These are phyloP conservation scores for Exophiala sideris DNA, from an alignment of 2,329 filamentous ascomycete species.

Conservation along the genomic window DNA sequence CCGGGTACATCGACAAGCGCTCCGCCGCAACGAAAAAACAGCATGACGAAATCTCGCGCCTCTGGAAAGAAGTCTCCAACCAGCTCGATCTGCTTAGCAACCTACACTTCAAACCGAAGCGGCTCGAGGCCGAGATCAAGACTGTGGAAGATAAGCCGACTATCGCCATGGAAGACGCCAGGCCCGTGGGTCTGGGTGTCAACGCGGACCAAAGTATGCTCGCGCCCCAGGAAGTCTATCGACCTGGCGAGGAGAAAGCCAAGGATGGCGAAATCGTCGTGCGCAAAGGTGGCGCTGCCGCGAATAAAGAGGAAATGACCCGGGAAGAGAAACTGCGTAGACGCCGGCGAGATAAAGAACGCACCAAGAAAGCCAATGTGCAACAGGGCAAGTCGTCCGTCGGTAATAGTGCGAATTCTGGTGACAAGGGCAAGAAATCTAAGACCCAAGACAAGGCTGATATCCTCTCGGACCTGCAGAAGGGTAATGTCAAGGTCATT, in stretches of 20 bases:
- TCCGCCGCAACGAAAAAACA: constrained; percentile 80
- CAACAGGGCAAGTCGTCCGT: constrained; percentile 43
- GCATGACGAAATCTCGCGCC: constrained; percentile 73
- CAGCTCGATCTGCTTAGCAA: constrained; percentile 86
- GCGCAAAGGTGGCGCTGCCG: constrained; percentile 44
- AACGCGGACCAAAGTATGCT: constrained; percentile 66
- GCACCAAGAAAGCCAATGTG: constrained; percentile 62
- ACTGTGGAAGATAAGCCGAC: constrained; percentile 89
- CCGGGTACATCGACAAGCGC: constrained; percentile 73
- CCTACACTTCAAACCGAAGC: constrained; percentile 93
- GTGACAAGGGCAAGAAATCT: constrained; percentile 16
- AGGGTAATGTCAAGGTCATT: constrained; percentile 87
- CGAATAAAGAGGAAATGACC: constrained; percentile 81
- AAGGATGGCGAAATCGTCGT: constrained; percentile 13
- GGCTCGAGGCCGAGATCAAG: constrained; percentile 73
- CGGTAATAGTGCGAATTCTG: constrained; percentile 40
- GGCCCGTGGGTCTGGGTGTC: constrained; percentile 76
- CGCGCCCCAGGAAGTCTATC: constrained; percentile 92
- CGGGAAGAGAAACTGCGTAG: constrained; percentile 78
- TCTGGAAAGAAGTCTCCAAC: constrained; percentile 78
- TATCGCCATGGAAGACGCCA: constrained; percentile 90
- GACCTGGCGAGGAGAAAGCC: constrained; percentile 58
- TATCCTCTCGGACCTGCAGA: constrained; percentile 67
- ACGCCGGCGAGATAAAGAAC: constrained; percentile 80
- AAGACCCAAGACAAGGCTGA: constrained; percentile 47